These are phyloP conservation scores for Arthroderma sp. DNA, from an alignment of 2,329 filamentous ascomycete genomes.

Conservation along the genomic window DNA sequence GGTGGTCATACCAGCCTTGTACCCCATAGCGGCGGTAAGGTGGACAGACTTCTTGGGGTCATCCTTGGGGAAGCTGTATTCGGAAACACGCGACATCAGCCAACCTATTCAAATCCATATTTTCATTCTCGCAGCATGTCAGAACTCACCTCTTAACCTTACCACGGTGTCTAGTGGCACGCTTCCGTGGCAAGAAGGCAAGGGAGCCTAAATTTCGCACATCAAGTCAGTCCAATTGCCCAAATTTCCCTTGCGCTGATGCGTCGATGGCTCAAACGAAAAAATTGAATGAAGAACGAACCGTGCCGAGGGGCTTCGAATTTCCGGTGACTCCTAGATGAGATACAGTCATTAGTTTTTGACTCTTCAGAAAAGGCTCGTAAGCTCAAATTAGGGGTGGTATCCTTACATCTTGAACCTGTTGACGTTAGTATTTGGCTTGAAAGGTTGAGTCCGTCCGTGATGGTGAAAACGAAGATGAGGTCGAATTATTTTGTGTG, in stretches of 20 bases:
- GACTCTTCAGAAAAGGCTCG: no score
- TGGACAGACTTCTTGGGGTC: conserved; percentile 99
- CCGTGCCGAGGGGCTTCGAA: conserved; percentile 90
- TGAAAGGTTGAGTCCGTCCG: conserved; percentile 8
- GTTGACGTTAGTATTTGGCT: conserved; percentile 34
- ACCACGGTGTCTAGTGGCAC: conserved; percentile 83
- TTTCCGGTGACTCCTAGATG: conserved; percentile 46
- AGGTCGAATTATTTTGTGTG: conserved; percentile 8
- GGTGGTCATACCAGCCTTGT: conserved; percentile 99
- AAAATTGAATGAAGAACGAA: conserved; percentile 50
- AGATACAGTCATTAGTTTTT: neutral
- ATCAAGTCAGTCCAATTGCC: conserved; percentile 5
- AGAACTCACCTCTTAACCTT: conserved; percentile 90
- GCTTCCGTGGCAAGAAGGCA: conserved; percentile 79
- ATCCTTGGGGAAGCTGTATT: conserved; percentile 92
- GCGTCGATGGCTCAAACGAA: conserved; percentile 26
- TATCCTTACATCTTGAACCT: conserved; percentile 35
- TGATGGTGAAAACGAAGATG: conserved; percentile 1
- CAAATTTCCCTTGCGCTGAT: conserved; percentile 18
- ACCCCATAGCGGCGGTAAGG: conserved; percentile 94
- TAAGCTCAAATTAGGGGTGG: neutral
- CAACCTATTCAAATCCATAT: neutral
- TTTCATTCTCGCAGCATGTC: neutral
- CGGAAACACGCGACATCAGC: conserved; percentile 16
- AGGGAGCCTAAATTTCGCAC: conserved; percentile 45